phyloP scores from a whole-genome alignment of 345 rosid species.

The Salix udensis region DNA sequence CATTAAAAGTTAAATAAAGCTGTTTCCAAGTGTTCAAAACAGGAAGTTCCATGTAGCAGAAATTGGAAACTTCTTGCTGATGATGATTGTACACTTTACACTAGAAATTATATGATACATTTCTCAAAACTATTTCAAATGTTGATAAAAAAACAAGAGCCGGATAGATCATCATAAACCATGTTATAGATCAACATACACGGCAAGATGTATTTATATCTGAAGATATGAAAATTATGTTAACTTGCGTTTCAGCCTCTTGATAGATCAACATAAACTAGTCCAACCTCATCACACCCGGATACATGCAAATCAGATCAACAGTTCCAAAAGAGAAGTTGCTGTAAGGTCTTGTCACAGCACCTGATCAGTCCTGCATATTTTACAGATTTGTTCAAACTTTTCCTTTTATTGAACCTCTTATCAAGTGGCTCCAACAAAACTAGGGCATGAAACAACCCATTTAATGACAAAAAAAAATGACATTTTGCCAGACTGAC shows the following conservation, averaged over 20 bases:
- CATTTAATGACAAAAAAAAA: neutral
- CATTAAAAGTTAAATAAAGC: neutral
- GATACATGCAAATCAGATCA: too few species aligned
- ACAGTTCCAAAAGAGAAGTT: neutral
- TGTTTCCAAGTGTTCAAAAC: neutral
- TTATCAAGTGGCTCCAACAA: neutral
- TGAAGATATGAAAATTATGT: neutral
- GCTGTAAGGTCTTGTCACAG: neutral
- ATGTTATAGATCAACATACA: too few species aligned
- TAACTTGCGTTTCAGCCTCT: neutral
- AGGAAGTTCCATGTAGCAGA: neutral
- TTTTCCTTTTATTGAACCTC: neutral
- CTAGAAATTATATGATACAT: neutral
- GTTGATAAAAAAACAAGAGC: neutral
- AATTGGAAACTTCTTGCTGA: neutral
- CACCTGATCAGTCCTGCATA: neutral
- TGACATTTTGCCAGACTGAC: neutral
- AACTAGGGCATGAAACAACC: neutral
- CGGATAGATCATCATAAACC: too few species aligned
- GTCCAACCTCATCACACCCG: neutral
- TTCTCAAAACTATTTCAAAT: neutral
- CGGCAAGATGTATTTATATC: neutral
- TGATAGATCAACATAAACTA: neutral
- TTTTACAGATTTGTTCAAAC: neutral
- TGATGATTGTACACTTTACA: neutral